Base-by-base conservation (phyloP, 78 protist genomes). In the Guillardia theta region DNA sequence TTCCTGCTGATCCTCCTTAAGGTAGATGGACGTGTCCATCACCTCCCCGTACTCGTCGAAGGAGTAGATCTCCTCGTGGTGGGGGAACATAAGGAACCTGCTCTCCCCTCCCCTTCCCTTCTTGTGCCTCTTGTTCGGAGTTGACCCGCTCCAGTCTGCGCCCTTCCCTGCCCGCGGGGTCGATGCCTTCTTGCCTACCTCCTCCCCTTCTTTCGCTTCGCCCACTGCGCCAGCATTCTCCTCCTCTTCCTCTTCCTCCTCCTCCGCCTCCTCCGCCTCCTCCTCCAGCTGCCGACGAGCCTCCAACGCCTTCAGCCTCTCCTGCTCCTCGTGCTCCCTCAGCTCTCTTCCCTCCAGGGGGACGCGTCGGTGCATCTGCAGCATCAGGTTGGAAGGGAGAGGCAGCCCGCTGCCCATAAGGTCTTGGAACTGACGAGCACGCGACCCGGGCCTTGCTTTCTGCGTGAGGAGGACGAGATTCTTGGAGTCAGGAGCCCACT, bases 161-260 rank as follows among this genome's bases (percentile, higher is more conserved):
- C 78, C 22, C 78, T 64, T 33, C n/a, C 78, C 22, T 21, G 12
- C 78, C 39, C 15, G 36, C 78, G 78, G 43, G 6, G 43, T 12
- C 78, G 21, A 24, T 12, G 39, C n/a, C 78, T 64, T 21, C 22
- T 33, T 12, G 6, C 78, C 78, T 64, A 24, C 78, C 78, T 12
- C 78, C 15, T 12, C 78, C 15, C 78, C 78, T 33, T 24, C 78
- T 12, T 64, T 18, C 18, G 62, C 12, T 12, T 53, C 62, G 18
- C 33, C 62, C 33, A 18, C 62, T 53, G 62, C 18, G 62, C 62
- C 62, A 12, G 62, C 62, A 12, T 12, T 33, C 12, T 64, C 78
- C 78, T 64, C 78, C 78, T 64, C 78, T 21, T 5, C 78, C 78
- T 64, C 78, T 33, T 64, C 78, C 78, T 64, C 78, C 78, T 64